A percentile compares a stretch with the other conserved stretches of the same genome.
Evolutionary conservation across 2,329 filamentous ascomycete genomes (phyloP).

Genomic region (Rutstroemia sp.): DNA sequence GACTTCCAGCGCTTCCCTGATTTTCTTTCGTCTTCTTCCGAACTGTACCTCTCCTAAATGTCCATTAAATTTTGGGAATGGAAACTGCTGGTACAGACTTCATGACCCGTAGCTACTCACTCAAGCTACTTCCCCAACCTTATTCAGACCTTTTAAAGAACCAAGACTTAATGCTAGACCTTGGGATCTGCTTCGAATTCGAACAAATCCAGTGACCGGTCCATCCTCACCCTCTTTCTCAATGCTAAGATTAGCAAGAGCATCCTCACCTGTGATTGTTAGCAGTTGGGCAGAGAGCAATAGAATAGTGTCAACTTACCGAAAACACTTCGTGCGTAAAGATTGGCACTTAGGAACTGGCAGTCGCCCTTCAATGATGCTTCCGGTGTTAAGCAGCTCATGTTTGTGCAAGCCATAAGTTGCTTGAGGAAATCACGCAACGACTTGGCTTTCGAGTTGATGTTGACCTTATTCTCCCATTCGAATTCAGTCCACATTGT

Average conservation of each 20-base stretch:
- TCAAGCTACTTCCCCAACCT: slow-evolving; percentile 44
- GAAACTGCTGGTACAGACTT: slow-evolving; percentile 6
- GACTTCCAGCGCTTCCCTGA: slow-evolving; percentile 7
- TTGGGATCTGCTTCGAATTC: slow-evolving; percentile 95
- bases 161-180: slow-evolving; percentile 89
- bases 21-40: slow-evolving; percentile 10
- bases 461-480: slow-evolving; percentile 99
- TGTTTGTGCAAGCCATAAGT: slow-evolving; percentile 96
- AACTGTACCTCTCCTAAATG: slow-evolving; percentile 11
- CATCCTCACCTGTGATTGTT: slow-evolving; percentile 75
- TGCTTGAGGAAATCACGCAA: slow-evolving; percentile 88
- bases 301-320: slow-evolving; percentile 55
- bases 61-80: slow-evolving; percentile 3
- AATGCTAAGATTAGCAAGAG: slow-evolving; percentile 92
- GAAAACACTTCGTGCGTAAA: slow-evolving; percentile 95
- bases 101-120: background rate
- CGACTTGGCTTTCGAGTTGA: slow-evolving; percentile 92
- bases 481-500: slow-evolving; percentile 99
- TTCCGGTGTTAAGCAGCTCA: slow-evolving; percentile 95
- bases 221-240: slow-evolving; percentile 96
- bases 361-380: slow-evolving; percentile 96
- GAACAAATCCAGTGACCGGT: slow-evolving; percentile 92
- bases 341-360: slow-evolving; percentile 92
- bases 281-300: slow-evolving; percentile 10
- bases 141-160: slow-evolving; percentile 89